Evolutionary conservation across 2,329 filamentous ascomycete species (phyloP), one percentile per base, ranked within the genome.

Genomic region (Ceratocystis lukuohia): DNA sequence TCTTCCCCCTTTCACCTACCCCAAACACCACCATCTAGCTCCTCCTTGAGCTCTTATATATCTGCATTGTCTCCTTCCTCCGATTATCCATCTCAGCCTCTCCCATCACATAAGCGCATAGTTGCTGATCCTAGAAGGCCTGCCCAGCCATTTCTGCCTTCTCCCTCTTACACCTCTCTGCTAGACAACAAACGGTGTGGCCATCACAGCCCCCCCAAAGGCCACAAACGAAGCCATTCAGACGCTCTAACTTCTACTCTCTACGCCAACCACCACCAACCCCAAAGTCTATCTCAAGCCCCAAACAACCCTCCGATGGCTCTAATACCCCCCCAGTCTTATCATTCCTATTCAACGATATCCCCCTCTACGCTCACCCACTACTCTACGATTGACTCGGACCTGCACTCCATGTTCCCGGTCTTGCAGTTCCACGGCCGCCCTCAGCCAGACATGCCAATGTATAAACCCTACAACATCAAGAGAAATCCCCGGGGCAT

Each of bases 401-500:
- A 30, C 25, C 22, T 68, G 5, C 61, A 64, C 46, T 65, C 65
- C 33, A 68, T 68, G 65, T 68, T 68, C 30, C 67, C 67, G 17
- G 62, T 65, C 5, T 62, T 68, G 5, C 62, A 66, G 5, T 66
- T 62, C 62, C 65, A 68, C 30, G 67, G 67, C 28, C 61, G 53
- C 1, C 61, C 67, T 7, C 67, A 66, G 1, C 8, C 61, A 2
- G 64, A 68, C 5, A 22, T 45, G 10, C 44, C 64, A 10, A 25
- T 66, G n/a, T 73, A 72, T 10, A 71, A 75, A 48, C 73, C 77
- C 17, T 82, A 78, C 71, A 79, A 76, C 69, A 71, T 83, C 48
- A 76, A 76, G 62, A 72, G 72, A 17, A 75, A 76, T 15, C 72
- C 74, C 0, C 69, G 67, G 37, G 80, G 79, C 3, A 71, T 71